These are phyloP conservation scores for Cladophialophora chaetospira DNA, from an alignment of 2,329 filamentous ascomycete species.

Conservation along the genomic window DNA sequence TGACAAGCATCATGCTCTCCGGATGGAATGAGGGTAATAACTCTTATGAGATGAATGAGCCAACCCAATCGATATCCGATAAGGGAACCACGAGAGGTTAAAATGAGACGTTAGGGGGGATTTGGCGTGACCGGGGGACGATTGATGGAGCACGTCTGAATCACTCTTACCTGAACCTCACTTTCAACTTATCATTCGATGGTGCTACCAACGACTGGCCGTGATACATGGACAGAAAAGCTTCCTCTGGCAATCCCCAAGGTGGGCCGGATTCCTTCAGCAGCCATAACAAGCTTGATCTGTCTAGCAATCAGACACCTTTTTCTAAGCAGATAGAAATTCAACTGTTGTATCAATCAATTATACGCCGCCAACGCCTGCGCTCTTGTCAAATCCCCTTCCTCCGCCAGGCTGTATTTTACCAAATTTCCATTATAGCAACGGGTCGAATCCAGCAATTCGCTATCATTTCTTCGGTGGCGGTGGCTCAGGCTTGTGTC, in stretches of 20 bases:
- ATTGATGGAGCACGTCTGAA: neutral
- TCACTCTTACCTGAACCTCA: neutral
- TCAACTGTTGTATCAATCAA: too few relatives aligned
- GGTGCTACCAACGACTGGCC: neutral
- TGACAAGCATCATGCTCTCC: slow-evolving; percentile 24
- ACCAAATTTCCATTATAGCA: neutral
- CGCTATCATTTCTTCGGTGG: slow-evolving; percentile 20
- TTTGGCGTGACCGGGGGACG: too few relatives aligned
- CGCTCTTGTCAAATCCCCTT: neutral
- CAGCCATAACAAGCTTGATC: too few relatives aligned
- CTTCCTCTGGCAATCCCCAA: too few relatives aligned
- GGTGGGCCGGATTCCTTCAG: too few relatives aligned
- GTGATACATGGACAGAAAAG: neutral
- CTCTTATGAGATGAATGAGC: slow-evolving; percentile 22
- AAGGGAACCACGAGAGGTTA: neutral
- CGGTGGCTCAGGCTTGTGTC: slow-evolving; percentile 40
- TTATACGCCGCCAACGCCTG: slow-evolving; percentile 7
- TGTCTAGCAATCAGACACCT: too few relatives aligned
- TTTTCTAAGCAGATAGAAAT: too few relatives aligned
- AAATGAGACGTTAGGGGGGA: too few relatives aligned
- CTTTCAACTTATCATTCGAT: neutral
- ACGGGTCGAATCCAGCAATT: neutral
- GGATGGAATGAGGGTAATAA: slow-evolving; percentile 33
- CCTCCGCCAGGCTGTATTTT: neutral
- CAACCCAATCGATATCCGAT: slow-evolving; percentile 33